These are phyloP conservation scores for Bombardia bombarda DNA, from an alignment of 495 filamentous ascomycete species.

Conservation along the genomic window DNA sequence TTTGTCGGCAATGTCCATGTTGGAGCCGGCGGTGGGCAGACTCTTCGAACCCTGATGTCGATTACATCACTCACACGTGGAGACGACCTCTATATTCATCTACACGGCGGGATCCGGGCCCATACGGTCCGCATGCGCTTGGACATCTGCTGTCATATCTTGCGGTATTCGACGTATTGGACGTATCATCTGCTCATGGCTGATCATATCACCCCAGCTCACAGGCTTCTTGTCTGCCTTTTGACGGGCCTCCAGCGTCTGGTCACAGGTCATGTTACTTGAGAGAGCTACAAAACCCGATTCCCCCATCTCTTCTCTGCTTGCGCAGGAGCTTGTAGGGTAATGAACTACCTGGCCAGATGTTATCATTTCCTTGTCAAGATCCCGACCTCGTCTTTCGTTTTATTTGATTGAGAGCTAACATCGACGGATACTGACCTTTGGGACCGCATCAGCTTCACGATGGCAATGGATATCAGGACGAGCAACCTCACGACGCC, in stretches of 20 bases:
- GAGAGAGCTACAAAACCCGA: too few relatives aligned
- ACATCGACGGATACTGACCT: too few relatives aligned
- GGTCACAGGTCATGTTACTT: too few relatives aligned
- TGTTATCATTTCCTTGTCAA: neutral
- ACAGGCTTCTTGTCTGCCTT: too few relatives aligned
- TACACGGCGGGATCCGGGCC: neutral
- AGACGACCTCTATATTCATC: neutral
- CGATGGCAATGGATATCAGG: slow-evolving; percentile 26
- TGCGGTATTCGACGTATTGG: neutral
- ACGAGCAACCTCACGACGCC: slow-evolving; percentile 34
- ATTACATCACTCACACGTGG: neutral
- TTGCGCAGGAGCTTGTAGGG: too few relatives aligned
- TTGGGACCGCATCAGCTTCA: neutral
- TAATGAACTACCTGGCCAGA: too few relatives aligned
- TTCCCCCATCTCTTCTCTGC: too few relatives aligned
- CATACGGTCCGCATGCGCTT: neutral
- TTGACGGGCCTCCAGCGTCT: too few relatives aligned
- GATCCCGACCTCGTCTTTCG: neutral
- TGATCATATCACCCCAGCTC: neutral
- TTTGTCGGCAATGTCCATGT: too few relatives aligned
- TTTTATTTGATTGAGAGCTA: too few relatives aligned
- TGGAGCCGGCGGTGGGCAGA: too few relatives aligned
- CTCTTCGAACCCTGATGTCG: too few relatives aligned
- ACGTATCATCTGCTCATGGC: neutral
- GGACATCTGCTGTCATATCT: neutral